Conservation (phyloP, 352 stramenopile species). For the Pythium volutum region DNA sequence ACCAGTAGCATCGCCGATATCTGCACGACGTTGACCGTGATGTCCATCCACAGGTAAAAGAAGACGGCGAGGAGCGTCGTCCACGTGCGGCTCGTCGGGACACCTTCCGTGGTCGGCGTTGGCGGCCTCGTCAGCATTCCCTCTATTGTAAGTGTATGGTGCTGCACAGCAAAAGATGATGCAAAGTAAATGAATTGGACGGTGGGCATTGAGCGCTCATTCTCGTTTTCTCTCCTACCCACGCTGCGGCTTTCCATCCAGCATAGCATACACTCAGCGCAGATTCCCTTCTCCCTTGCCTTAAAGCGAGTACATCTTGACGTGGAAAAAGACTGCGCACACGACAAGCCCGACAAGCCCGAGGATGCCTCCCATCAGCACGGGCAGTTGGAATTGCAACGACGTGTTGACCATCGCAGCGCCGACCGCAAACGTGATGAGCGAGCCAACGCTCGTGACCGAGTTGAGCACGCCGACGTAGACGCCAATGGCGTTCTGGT, state of each 20-base stretch:
- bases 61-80: slow-evolving; percentile 48
- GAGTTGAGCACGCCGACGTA: background rate
- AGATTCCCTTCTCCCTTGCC: background rate
- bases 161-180: slow-evolving; percentile 40
- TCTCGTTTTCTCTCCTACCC: too few relatives aligned
- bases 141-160: too few relatives aligned
- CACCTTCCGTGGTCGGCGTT: too few relatives aligned
- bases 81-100: slow-evolving; percentile 39
- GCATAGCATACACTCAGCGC: too few relatives aligned
- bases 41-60: slow-evolving; percentile 63
- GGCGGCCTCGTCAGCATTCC: too few relatives aligned
- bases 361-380: background rate
- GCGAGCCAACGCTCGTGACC: background rate
- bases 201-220: too few relatives aligned
- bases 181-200: too few relatives aligned
- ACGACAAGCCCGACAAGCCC: background rate
- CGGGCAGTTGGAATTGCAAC: background rate
- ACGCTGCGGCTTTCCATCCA: too few relatives aligned
- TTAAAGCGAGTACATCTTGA: background rate
- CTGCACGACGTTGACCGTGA: slow-evolving; percentile 49
- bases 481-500: background rate
- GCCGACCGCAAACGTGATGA: background rate
- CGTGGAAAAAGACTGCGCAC: background rate
- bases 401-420: background rate
- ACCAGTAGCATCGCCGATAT: slow-evolving; percentile 41